phyloP scores from a whole-genome alignment of 1,284 basidiomycete genomes.

The Cutaneotrichosporon cutaneum region DNA sequence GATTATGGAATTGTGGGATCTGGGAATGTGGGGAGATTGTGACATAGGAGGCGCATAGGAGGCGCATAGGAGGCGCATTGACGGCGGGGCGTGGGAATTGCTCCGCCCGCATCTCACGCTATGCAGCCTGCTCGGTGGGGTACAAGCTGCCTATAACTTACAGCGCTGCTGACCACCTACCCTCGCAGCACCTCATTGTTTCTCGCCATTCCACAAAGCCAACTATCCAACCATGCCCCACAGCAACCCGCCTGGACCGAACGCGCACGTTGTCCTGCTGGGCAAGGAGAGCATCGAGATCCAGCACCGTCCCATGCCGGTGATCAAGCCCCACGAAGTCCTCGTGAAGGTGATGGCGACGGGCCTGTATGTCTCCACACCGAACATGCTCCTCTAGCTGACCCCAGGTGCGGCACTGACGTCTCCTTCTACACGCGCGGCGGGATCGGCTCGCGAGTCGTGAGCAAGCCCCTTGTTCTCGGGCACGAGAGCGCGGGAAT shows the following conservation, averaged over 20 bases:
- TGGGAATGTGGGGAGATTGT: too few relatives aligned
- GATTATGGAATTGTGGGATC: background rate
- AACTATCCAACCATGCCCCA: background rate
- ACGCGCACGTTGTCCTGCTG: slow-evolving; percentile 21
- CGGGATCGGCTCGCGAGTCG: slow-evolving; percentile 45
- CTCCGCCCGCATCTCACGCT: too few relatives aligned
- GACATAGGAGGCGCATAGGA: too few relatives aligned
- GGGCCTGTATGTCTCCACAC: slow-evolving; percentile 25
- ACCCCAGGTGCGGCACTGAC: slow-evolving; percentile 22
- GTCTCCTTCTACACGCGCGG: slow-evolving; percentile 32
- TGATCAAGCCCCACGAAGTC: slow-evolving; percentile 19
- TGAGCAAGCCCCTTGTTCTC: slow-evolving; percentile 43
- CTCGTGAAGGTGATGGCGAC: slow-evolving; percentile 34
- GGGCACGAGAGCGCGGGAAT: slow-evolving; percentile 50
- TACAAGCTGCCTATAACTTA: background rate
- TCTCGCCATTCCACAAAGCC: too few relatives aligned
- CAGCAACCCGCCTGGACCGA: background rate
- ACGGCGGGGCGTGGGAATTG: background rate
- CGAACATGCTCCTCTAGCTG: slow-evolving; percentile 4
- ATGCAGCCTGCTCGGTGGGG: too few relatives aligned
- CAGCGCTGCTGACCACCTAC: background rate
- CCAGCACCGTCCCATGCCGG: slow-evolving; percentile 26
- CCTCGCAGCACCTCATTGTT: background rate
- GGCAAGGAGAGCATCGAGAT: slow-evolving; percentile 21
- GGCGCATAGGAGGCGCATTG: too few relatives aligned